Evolutionary conservation across 768 basidiomycete genomes (phyloP).

Genomic region (Suillus subluteus): DNA sequence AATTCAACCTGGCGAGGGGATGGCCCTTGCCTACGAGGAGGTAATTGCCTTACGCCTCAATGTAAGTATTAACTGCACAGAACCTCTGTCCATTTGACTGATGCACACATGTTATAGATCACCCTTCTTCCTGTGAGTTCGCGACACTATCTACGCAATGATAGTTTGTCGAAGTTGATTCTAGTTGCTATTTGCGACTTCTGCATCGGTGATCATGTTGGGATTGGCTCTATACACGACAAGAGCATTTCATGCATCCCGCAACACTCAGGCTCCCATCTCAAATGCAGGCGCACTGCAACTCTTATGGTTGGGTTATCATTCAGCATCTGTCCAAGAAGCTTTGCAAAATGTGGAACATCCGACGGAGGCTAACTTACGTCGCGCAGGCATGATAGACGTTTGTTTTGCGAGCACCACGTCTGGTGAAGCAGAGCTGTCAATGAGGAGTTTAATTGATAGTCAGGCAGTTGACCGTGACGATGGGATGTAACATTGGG

Average conservation of each 20-base stretch:
- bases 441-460: neutral
- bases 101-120: neutral
- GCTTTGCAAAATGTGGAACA: neutral
- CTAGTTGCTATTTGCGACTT: constrained; percentile 4
- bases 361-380: constrained; percentile 4
- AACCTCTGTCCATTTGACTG: neutral
- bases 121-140: constrained; percentile 8
- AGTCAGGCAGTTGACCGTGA: neutral
- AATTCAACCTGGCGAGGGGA: neutral
- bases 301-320: constrained; percentile 3
- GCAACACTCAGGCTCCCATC: neutral
- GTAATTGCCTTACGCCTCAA: neutral
- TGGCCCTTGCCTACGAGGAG: neutral
- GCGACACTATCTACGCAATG: neutral
- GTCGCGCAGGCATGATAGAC: constrained; percentile 10
- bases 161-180: neutral
- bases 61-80: neutral
- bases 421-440: neutral
- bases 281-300: neutral
- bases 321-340: neutral
- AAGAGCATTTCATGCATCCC: constrained; percentile 1
- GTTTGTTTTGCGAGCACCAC: constrained; percentile 4
- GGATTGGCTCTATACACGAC: neutral
- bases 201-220: constrained; percentile 9
- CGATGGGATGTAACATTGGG: neutral